Conservation (phyloP, 805 yeast genomes). For the Saccharomycopsis fodiens region DNA sequence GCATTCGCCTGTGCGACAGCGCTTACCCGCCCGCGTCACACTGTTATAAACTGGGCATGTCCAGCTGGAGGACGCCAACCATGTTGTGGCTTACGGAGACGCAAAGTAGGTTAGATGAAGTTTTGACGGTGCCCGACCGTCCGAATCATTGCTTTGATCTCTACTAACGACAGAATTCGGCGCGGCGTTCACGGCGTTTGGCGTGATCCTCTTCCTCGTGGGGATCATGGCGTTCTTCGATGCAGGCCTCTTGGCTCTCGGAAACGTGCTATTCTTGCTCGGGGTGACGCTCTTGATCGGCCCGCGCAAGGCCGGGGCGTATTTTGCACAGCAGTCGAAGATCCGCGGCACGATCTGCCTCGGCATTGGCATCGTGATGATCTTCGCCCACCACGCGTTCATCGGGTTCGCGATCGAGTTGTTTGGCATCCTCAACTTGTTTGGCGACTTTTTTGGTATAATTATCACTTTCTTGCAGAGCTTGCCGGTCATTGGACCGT, state of each 20-base stretch:
- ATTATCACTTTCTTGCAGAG: slow-evolving; percentile 81
- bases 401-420: slow-evolving; percentile 79
- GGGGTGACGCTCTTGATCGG: slow-evolving; percentile 87
- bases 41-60: too few relatives aligned
- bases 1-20: too few relatives aligned
- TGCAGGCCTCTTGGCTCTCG: slow-evolving; percentile 80
- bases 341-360: slow-evolving; percentile 83
- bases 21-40: too few relatives aligned
- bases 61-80: too few relatives aligned
- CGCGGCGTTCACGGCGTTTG: slow-evolving; percentile 23
- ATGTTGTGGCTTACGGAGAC: slow-evolving; percentile 22
- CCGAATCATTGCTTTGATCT: neutral
- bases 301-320: slow-evolving; percentile 68
- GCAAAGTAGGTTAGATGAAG: slow-evolving; percentile 19
- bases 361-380: slow-evolving; percentile 63
- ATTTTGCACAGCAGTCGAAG: slow-evolving; percentile 82
- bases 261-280: slow-evolving; percentile 70
- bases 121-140: too few relatives aligned
- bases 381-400: slow-evolving; percentile 62
- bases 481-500: slow-evolving; percentile 79
- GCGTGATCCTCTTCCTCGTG: slow-evolving; percentile 65
- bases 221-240: slow-evolving; percentile 87
- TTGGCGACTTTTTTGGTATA: slow-evolving; percentile 91
- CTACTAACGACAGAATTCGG: slow-evolving; percentile 16
- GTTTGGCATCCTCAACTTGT: slow-evolving; percentile 81